These are phyloP conservation scores for Fennellomyces sp. DNA, from an alignment of 371 early-diverging fungal genomes.

Conservation along the genomic window DNA sequence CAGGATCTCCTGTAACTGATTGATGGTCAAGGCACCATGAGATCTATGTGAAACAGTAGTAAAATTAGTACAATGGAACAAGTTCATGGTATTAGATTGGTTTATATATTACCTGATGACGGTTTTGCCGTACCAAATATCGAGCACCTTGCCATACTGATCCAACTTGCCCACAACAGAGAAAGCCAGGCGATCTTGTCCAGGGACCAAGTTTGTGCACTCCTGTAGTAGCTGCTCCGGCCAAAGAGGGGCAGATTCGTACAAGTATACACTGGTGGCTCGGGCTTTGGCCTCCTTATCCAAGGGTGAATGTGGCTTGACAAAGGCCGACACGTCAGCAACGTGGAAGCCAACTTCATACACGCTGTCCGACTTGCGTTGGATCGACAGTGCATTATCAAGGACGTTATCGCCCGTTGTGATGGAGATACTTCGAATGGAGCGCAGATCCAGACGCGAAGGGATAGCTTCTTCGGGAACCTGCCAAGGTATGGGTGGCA, in stretches of 20 bases:
- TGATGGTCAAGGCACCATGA: slow-evolving; percentile 71
- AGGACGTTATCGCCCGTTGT: slow-evolving; percentile 80
- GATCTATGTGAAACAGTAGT: slow-evolving; percentile 31
- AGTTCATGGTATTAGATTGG: not conserved
- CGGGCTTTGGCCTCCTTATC: slow-evolving; percentile 91
- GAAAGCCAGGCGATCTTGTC: slow-evolving; percentile 68
- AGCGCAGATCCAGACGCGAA: slow-evolving; percentile 71
- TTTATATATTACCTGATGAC: slow-evolving; percentile 68
- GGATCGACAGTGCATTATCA: slow-evolving; percentile 90
- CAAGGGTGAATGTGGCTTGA: slow-evolving; percentile 79
- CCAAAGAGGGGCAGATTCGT: slow-evolving; percentile 93
- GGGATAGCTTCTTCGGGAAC: slow-evolving; percentile 62
- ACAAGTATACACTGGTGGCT: slow-evolving; percentile 91
- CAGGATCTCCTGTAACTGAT: slow-evolving; percentile 82
- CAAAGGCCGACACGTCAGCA: slow-evolving; percentile 97
- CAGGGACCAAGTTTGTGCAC: slow-evolving; percentile 25
- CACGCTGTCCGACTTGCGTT: slow-evolving; percentile 57
- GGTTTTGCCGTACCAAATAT: slow-evolving; percentile 72
- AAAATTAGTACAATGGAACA: no score
- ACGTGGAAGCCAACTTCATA: slow-evolving; percentile 95
- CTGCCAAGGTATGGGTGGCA: slow-evolving; percentile 64
- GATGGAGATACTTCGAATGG: slow-evolving; percentile 78
- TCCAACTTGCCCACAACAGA: slow-evolving; percentile 87
- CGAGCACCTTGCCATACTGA: slow-evolving; percentile 58
- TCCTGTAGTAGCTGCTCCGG: slow-evolving; percentile 88